Evolutionary conservation across 2,329 filamentous ascomycete genomes (phyloP).

Genomic region (Neurospora sp.): DNA sequence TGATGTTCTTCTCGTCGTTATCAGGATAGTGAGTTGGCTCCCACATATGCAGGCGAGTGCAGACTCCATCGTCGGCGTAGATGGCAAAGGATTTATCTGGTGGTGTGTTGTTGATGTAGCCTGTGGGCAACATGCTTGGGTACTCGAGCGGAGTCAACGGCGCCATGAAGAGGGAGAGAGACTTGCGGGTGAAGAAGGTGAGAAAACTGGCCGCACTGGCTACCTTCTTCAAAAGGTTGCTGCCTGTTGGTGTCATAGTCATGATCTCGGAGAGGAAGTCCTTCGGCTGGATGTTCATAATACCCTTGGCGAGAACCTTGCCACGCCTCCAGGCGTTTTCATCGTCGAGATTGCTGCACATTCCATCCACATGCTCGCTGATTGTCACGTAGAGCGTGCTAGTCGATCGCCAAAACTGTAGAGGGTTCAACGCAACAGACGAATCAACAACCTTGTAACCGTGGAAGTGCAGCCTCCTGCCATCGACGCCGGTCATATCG

Average conservation of each 20-base stretch:
- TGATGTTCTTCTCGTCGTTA: conserved; percentile 23
- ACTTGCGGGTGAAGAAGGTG: conserved; percentile 45
- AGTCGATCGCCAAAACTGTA: conserved; percentile 50
- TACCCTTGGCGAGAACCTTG: conserved; percentile 45
- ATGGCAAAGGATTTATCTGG: conserved; percentile 33
- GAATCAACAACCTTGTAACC: conserved; percentile 55
- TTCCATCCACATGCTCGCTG: conserved; percentile 26
- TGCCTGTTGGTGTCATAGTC: conserved; percentile 42
- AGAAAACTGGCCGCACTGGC: conserved; percentile 40
- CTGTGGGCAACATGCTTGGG: conserved; percentile 35
- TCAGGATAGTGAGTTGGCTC: conserved; percentile 33
- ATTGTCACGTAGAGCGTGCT: conserved; percentile 54
- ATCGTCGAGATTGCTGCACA: conserved; percentile 19
- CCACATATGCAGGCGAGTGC: conserved; percentile 46
- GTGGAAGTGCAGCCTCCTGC: conserved; percentile 44
- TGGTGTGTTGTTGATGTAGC: conserved; percentile 42
- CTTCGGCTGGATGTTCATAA: conserved; percentile 42
- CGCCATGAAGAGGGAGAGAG: conserved; percentile 40
- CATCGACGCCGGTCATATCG: conserved; percentile 45
- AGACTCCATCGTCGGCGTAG: conserved; percentile 40
- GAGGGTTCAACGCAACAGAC: conserved; percentile 44
- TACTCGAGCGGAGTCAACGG: conserved; percentile 48
- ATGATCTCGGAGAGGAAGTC: conserved; percentile 47
- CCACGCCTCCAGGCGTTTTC: conserved; percentile 32
- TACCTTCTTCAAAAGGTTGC: conserved; percentile 32